phyloP scores from a whole-genome alignment of 352 stramenopile genomes.

The Phytophthora hibernalis region DNA sequence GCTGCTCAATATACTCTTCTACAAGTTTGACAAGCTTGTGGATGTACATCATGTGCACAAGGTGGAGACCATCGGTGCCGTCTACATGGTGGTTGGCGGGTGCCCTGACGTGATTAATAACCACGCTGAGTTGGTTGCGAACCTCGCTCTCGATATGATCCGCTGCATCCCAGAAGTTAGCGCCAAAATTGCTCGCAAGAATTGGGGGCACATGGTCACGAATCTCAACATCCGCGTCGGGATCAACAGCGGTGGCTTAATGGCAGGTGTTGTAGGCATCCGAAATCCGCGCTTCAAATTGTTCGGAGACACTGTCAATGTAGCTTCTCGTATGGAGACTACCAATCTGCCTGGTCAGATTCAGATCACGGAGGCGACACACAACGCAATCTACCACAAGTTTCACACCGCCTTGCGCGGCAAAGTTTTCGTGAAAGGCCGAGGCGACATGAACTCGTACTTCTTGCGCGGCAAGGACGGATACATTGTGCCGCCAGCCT shows the following conservation, averaged over 20 bases:
- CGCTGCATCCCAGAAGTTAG: conserved; percentile 81
- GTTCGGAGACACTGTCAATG: conserved; percentile 90
- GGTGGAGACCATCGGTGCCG: conserved; percentile 91
- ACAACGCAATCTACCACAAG: conserved; percentile 69
- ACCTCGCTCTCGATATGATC: conserved; percentile 85
- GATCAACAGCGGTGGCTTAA: conserved; percentile 86
- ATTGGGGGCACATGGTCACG: conserved; percentile 70
- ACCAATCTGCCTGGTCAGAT: conserved; percentile 84
- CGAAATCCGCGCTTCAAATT: conserved; percentile 89
- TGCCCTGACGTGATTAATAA: conserved; percentile 75
- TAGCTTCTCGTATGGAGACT: conserved; percentile 86
- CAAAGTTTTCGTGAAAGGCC: conserved; percentile 85
- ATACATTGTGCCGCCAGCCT: conserved; percentile 64
- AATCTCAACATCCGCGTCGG: conserved; percentile 88
- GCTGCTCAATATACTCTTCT: conserved; percentile 90
- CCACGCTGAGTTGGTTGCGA: conserved; percentile 83
- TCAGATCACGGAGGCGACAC: conserved; percentile 78
- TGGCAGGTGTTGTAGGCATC: conserved; percentile 89
- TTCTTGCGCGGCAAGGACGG: conserved; percentile 71
- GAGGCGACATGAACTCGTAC: conserved; percentile 87
- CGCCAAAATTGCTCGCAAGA: conserved; percentile 72
- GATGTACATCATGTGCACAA: conserved; percentile 91
- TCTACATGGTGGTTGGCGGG: conserved; percentile 90
- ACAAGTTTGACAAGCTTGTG: conserved; percentile 90
- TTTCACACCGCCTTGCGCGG: conserved; percentile 75